Conservation (phyloP, 495 filamentous ascomycete genomes). For the Sordaria brevicollis region DNA sequence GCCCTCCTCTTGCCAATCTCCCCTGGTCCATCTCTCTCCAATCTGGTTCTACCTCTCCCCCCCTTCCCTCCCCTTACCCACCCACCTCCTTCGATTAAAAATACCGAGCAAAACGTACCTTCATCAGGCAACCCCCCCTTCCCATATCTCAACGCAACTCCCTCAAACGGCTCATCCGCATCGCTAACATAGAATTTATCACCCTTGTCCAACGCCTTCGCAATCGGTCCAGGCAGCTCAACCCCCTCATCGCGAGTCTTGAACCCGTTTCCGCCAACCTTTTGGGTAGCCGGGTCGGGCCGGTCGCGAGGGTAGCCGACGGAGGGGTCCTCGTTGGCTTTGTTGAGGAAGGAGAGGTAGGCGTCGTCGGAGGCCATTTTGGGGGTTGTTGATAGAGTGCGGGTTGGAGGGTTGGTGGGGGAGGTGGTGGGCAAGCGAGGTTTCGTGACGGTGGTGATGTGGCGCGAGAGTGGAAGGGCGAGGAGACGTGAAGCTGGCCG, state of each 20-base stretch:
- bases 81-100: background rate
- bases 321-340: slow-evolving; percentile 63
- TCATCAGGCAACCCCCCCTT: slow-evolving; percentile 49
- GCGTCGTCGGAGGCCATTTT: slow-evolving; percentile 69
- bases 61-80: background rate
- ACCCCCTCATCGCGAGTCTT: slow-evolving; percentile 42
- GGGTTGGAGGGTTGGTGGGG: background rate
- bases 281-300: background rate
- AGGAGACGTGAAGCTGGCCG: background rate
- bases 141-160: slow-evolving; percentile 55
- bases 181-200: slow-evolving; percentile 67
- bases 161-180: slow-evolving; percentile 74
- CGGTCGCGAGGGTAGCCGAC: slow-evolving; percentile 21
- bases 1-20: slow-evolving; percentile 8
- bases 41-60: background rate
- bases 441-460: background rate
- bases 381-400: background rate
- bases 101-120: slow-evolving; percentile 42
- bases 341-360: slow-evolving; percentile 73
- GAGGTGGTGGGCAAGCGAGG: background rate
- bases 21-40: background rate
- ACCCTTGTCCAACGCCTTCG: slow-evolving; percentile 26
- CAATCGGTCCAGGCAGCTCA: slow-evolving; percentile 46
- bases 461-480: background rate
- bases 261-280: slow-evolving; percentile 15